A percentile compares a stretch with the other conserved stretches of the same genome.
phyloP scores from a whole-genome alignment of 495 filamentous ascomycete genomes.

The Neurospora hispaniola region DNA sequence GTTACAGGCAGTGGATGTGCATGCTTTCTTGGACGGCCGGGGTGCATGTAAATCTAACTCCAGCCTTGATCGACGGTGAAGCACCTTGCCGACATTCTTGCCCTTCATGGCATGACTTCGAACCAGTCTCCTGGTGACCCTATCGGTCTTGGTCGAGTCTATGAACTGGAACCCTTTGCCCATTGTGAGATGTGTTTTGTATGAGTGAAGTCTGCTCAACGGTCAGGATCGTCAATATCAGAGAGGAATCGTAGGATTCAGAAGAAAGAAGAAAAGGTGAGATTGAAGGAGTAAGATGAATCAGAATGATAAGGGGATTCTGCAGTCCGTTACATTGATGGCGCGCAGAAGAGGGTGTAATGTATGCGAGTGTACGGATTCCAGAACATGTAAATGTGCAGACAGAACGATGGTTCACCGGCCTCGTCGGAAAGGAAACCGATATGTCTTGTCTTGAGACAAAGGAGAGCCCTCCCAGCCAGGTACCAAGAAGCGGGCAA shows the following conservation, averaged over 20 bases:
- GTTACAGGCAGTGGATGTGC: background rate
- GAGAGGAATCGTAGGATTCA: background rate
- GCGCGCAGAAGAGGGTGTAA: background rate
- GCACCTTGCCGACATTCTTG: background rate
- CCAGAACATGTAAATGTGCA: background rate
- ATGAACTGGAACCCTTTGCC: background rate
- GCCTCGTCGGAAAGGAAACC: background rate
- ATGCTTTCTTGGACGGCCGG: conserved; percentile 1
- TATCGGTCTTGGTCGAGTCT: background rate
- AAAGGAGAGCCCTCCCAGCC: background rate
- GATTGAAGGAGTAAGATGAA: background rate
- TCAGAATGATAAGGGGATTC: background rate
- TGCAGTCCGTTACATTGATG: background rate
- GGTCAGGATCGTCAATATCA: background rate
- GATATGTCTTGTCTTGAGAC: background rate
- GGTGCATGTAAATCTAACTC: background rate
- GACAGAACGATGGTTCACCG: background rate
- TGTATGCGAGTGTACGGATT: background rate
- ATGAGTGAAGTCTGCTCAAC: background rate
- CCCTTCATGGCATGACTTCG: background rate
- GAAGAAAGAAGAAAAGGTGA: background rate
- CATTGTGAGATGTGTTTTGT: background rate
- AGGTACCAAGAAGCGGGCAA: background rate
- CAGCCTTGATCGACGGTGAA: background rate
- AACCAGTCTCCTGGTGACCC: background rate